Conservation (phyloP, 2,329 filamentous ascomycete species). For the Diaporthe velutina region DNA sequence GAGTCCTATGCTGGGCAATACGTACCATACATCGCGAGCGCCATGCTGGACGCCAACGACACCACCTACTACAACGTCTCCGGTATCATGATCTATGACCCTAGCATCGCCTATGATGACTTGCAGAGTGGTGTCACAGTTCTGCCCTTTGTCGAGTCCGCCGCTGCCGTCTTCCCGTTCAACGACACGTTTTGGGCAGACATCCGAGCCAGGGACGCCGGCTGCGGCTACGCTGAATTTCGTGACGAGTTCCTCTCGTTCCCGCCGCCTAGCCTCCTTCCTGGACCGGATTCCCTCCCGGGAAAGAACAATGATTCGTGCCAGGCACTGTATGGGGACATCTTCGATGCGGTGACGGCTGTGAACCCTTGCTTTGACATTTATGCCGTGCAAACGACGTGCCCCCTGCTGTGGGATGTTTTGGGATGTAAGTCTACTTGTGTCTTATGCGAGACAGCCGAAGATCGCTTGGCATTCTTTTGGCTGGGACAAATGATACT, state of each 20-base stretch:
- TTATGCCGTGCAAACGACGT: constrained; percentile 80
- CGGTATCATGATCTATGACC: constrained; percentile 81
- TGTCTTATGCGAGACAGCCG: not conserved
- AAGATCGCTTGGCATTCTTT: too few relatives aligned
- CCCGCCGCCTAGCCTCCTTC: constrained; percentile 74
- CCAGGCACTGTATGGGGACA: constrained; percentile 66
- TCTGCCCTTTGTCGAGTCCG: constrained; percentile 67
- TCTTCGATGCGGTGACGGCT: constrained; percentile 64
- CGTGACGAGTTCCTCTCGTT: constrained; percentile 74
- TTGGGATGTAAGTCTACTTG: constrained; percentile 61
- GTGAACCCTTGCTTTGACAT: constrained; percentile 85
- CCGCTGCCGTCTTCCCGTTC: constrained; percentile 66
- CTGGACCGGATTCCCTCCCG: constrained; percentile 54
- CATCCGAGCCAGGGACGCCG: constrained; percentile 64
- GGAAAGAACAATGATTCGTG: constrained; percentile 61
- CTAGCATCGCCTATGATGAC: constrained; percentile 67
- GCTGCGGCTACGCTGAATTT: constrained; percentile 74
- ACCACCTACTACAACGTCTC: constrained; percentile 71
- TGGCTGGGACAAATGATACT: not conserved
- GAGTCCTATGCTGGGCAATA: constrained; percentile 79
- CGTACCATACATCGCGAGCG: constrained; percentile 79
- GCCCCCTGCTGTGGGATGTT: constrained; percentile 77
- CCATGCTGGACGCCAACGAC: constrained; percentile 77
- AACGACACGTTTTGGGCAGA: constrained; percentile 69
- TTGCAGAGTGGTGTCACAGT: constrained; percentile 61